Percentiles rank a stretch among this genome's conserved stretches.
phyloP scores from a whole-genome alignment of 257 asterid genomes.

The Nicotiana obtusifolia region DNA sequence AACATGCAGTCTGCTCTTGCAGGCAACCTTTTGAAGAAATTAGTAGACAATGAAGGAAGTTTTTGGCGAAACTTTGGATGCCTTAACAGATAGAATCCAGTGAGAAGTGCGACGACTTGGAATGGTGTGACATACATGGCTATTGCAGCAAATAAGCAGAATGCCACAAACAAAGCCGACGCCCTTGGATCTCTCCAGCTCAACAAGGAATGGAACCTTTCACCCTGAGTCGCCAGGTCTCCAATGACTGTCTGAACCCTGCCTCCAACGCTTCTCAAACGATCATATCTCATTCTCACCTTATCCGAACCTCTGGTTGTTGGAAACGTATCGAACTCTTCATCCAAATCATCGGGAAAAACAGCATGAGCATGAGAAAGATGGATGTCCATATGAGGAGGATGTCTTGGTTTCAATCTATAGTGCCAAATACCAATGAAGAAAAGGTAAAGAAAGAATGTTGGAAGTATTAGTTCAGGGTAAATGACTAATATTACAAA shows the following conservation, averaged over 20 bases:
- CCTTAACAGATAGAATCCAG: conserved; percentile 50
- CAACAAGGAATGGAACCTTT: conserved; percentile 50
- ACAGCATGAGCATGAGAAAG: conserved; percentile 64
- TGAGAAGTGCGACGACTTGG: conserved; percentile 37
- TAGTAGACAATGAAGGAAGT: conserved; percentile 40
- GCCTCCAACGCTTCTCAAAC: conserved; percentile 72
- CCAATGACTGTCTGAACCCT: conserved; percentile 71
- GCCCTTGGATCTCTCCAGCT: conserved; percentile 88
- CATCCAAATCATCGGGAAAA: conserved; percentile 58
- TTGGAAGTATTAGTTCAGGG: conserved; percentile 63
- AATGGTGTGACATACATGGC: conserved; percentile 59
- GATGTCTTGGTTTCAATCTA: conserved; percentile 72
- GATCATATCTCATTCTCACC: conserved; percentile 68
- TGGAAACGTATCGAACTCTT: conserved; percentile 75
- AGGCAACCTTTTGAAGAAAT: conserved; percentile 82
- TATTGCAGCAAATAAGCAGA: conserved; percentile 55
- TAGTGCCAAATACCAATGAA: conserved; percentile 64
- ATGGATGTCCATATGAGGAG: conserved; percentile 79
- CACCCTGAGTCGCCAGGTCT: conserved; percentile 79
- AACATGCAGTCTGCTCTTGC: conserved; percentile 72
- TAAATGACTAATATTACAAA: conserved; percentile 46
- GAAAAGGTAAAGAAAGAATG: conserved; percentile 62
- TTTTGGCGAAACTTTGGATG: conserved; percentile 70
- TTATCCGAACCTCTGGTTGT: conserved; percentile 43
- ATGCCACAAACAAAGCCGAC: conserved; percentile 54